Percentiles rank a stretch among this genome's conserved stretches.
Evolutionary conservation across 2,329 filamentous ascomycete species (phyloP).

Genomic region (Pleomassaria siparia): DNA sequence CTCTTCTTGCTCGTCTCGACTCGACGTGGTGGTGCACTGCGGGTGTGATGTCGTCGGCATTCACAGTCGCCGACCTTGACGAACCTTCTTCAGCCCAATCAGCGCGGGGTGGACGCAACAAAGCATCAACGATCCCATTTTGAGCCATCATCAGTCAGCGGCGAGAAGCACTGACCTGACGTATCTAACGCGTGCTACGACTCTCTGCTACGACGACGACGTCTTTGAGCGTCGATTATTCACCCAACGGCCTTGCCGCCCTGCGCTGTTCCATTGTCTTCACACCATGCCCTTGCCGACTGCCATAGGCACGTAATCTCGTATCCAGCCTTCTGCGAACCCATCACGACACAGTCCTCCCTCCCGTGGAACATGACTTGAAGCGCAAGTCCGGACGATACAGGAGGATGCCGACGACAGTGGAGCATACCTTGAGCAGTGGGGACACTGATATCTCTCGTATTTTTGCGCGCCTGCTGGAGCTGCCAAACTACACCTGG

Average conservation of each 20-base stretch:
- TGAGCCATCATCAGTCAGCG: constrained; percentile 13
- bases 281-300: constrained; percentile 2
- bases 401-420: constrained; percentile 20
- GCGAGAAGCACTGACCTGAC: constrained; percentile 6
- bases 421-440: constrained; percentile 11
- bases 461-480: constrained; percentile 39
- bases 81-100: no score
- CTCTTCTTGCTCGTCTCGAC: not conserved
- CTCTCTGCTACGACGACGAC: not conserved
- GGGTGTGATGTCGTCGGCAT: not conserved
- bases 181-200: no score
- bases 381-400: constrained; percentile 5
- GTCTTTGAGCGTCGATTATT: not conserved
- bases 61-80: not conserved
- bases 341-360: constrained; percentile 1
- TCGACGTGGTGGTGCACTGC: not conserved
- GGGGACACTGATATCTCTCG: constrained; percentile 31
- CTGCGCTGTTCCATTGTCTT: not conserved
- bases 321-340: not conserved
- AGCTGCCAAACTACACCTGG: constrained; percentile 44
- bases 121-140: no score
- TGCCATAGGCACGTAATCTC: not conserved
- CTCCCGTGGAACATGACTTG: constrained; percentile 13
- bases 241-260: not conserved
- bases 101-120: no score